Base-by-base conservation (phyloP, 2,329 filamentous ascomycete genomes). In the Albifimbria verrucaria region DNA sequence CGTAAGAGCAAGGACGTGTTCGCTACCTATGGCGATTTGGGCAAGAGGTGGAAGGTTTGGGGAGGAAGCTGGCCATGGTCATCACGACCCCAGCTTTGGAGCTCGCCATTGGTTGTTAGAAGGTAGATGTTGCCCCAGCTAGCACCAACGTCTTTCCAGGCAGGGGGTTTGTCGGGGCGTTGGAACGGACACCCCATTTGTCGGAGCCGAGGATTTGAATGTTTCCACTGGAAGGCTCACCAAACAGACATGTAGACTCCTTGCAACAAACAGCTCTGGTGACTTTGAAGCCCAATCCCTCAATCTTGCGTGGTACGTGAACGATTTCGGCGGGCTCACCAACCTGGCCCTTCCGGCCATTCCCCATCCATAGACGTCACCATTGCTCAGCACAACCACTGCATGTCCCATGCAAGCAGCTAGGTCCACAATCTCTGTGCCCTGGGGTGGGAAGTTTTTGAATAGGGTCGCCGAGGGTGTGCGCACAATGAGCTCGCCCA, bases 301-400 rank as follows among this genome's bases (percentile, higher is more conserved):
- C 71, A 21, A 96, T 78, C 68, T 77, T 85, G 10, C 81, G 75
- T 5, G 91, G 91, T 17, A 63, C 64, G 71, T 81, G 78, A 2
- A 87, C 66, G 24, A 85, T 66, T 6, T 72, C 75, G 24, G 73
- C 72, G 0, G 80, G 79, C 42, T 75, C 70, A 1, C 92, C 92
- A 1, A 96, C 73, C 67, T 99, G 93, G 0, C 90, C 90, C 65
- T 96, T 94, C 22, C 91, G 82, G 15, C 89, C 87, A 62, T 85
- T 90, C 94, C 94, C 93, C 93, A 97, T 2, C 91, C 92, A 66
- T 89, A 96, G 2, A 87, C 86, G 17, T 88, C 79, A 1, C 92
- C 93, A 65, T 88, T 87, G 43, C 80, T 81, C 3, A 96, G 71
- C 1, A 97, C 81, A 2, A 76, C 83, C 17, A 95, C 81, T 0